Evolutionary conservation across 805 yeast species (phyloP).

Genomic region (Starmera caribaea): DNA sequence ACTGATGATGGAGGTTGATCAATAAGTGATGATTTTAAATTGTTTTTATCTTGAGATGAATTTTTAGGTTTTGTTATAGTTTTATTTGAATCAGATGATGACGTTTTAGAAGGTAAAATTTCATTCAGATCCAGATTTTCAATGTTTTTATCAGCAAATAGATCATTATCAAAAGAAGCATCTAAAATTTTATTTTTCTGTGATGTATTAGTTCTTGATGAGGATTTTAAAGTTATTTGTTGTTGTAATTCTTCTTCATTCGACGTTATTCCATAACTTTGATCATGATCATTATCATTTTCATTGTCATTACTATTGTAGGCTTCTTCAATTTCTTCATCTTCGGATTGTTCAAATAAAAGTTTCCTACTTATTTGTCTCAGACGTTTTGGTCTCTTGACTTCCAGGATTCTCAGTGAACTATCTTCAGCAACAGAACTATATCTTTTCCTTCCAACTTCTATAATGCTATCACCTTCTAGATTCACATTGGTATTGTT

Average conservation of each 20-base stretch:
- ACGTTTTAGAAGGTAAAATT: background rate
- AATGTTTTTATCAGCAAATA: slow-evolving; percentile 10
- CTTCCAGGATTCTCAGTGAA: no score
- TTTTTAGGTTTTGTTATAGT: no score
- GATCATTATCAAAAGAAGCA: slow-evolving; percentile 13
- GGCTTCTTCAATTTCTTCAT: slow-evolving; percentile 1
- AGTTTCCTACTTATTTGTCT: slow-evolving; percentile 1
- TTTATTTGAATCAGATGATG: background rate
- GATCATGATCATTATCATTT: slow-evolving; percentile 5
- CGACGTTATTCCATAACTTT: slow-evolving; percentile 16
- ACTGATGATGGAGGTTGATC: no score
- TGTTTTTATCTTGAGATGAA: no score
- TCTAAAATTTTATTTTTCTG: slow-evolving; percentile 12
- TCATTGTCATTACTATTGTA: background rate
- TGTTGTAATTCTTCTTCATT: slow-evolving; percentile 8
- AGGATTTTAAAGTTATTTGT: slow-evolving; percentile 1
- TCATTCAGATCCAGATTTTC: slow-evolving; percentile 2
- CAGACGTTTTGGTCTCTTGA: background rate
- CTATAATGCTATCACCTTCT: background rate
- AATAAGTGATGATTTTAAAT: no score
- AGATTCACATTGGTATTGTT: background rate
- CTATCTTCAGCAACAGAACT: background rate
- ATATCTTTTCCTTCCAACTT: background rate
- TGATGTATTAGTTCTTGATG: slow-evolving; percentile 1
- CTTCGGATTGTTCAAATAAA: slow-evolving; percentile 1